Conservation (phyloP, 768 basidiomycete species). For the Boletus reticulatus region DNA sequence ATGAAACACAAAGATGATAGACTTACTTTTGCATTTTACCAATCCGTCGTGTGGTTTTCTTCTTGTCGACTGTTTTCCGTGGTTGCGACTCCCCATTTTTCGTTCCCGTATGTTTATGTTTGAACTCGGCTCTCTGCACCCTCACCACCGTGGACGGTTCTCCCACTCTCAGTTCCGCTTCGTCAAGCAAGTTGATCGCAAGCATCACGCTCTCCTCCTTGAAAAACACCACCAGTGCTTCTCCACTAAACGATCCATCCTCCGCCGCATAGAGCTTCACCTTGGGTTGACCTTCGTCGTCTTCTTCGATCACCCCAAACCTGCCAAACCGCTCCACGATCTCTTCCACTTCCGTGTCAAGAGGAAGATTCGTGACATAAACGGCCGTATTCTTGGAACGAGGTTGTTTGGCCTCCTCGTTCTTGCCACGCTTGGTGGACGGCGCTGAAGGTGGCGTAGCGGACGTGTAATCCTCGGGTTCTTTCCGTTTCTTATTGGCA, state of each 20-base stretch:
- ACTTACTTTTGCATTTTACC: conserved; percentile 84
- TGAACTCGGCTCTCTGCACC: conserved; percentile 75
- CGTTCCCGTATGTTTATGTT: conserved; percentile 56
- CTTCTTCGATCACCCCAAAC: conserved; percentile 92
- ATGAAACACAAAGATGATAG: not conserved
- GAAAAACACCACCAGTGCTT: conserved; percentile 95
- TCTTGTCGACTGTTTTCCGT: conserved; percentile 71
- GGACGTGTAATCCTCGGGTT: conserved; percentile 67
- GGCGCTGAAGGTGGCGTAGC: conserved; percentile 48
- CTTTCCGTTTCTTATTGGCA: conserved; percentile 77
- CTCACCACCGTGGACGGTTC: conserved; percentile 70
- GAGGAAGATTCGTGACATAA: conserved; percentile 82
- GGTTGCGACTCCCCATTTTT: conserved; percentile 45
- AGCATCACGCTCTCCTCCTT: conserved; percentile 93
- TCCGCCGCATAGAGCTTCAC: conserved; percentile 94
- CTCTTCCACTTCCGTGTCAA: conserved; percentile 70
- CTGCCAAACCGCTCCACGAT: conserved; percentile 84
- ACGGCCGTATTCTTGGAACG: conserved; percentile 92
- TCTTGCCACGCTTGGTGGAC: conserved; percentile 69
- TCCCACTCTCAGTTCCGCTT: conserved; percentile 86
- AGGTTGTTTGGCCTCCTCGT: conserved; percentile 44
- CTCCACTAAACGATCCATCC: conserved; percentile 86
- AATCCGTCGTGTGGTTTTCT: conserved; percentile 69
- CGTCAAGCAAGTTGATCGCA: conserved; percentile 83
- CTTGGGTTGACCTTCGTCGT: conserved; percentile 87